phyloP scores from a whole-genome alignment of 2,329 filamentous ascomycete genomes.

The Trichophyton rubrum region DNA sequence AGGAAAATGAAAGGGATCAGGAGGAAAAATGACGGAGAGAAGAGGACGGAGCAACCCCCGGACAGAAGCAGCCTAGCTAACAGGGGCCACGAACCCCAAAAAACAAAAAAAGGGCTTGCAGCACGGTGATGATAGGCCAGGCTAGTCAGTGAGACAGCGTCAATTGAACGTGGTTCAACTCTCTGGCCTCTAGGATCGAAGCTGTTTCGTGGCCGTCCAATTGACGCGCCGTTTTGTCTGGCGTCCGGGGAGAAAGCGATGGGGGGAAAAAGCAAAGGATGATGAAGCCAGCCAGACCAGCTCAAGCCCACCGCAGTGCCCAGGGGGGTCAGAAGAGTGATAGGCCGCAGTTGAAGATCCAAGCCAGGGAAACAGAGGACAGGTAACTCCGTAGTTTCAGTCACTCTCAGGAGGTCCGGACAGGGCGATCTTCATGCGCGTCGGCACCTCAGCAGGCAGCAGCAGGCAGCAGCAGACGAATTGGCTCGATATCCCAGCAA shows the following conservation, averaged over 20 bases:
- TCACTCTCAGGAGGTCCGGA: neutral
- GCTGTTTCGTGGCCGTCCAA: neutral
- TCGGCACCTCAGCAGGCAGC: neutral
- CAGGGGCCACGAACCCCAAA: neutral
- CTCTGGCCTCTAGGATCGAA: neutral
- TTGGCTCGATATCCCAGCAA: neutral
- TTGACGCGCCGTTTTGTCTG: neutral
- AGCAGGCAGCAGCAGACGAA: neutral
- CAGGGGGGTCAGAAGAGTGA: neutral
- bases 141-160: neutral
- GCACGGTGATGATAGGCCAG: neutral
- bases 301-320: neutral
- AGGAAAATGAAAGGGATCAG: slow-evolving; percentile 1
- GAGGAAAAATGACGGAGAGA: neutral
- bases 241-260: neutral
- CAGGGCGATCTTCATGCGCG: neutral
- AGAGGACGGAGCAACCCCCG: neutral
- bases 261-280: neutral
- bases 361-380: neutral
- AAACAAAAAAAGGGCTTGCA: neutral
- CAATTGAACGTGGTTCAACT: slow-evolving; percentile 3
- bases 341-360: neutral
- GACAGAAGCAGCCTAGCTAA: neutral
- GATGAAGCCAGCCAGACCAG: neutral
- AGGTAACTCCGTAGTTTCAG: neutral